Conservation (phyloP, 768 basidiomycete species). For the Termitomyces bulborhizus region DNA sequence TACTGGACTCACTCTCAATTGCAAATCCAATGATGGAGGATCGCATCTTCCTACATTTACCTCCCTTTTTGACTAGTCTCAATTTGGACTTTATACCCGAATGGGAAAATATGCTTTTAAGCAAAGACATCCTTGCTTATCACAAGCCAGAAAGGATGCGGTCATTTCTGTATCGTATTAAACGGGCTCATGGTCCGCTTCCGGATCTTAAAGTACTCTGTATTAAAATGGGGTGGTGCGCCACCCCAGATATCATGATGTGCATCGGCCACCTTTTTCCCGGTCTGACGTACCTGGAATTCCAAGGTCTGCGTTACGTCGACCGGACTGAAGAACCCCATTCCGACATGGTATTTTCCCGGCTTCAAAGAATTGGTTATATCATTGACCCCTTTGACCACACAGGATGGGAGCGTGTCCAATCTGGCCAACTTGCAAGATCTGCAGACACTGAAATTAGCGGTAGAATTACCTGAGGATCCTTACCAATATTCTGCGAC, state of each 20-base stretch:
- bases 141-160: background rate
- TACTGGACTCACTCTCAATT: background rate
- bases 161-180: background rate
- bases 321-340: background rate
- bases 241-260: background rate
- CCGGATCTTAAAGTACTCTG: background rate
- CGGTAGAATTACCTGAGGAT: background rate
- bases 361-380: background rate
- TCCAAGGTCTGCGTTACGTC: background rate
- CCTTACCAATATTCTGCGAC: background rate
- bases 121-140: background rate
- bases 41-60: background rate
- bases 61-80: background rate
- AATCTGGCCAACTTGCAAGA: background rate
- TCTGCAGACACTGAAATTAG: background rate
- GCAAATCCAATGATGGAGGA: background rate
- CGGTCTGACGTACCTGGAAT: background rate
- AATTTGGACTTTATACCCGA: background rate
- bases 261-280: background rate
- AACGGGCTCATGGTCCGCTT: background rate
- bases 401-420: background rate
- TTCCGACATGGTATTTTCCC: background rate
- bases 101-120: background rate
- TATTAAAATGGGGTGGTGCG: background rate
- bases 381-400: background rate